Base-by-base conservation (phyloP, 1,284 basidiomycete species). In the Waitea zeae region DNA sequence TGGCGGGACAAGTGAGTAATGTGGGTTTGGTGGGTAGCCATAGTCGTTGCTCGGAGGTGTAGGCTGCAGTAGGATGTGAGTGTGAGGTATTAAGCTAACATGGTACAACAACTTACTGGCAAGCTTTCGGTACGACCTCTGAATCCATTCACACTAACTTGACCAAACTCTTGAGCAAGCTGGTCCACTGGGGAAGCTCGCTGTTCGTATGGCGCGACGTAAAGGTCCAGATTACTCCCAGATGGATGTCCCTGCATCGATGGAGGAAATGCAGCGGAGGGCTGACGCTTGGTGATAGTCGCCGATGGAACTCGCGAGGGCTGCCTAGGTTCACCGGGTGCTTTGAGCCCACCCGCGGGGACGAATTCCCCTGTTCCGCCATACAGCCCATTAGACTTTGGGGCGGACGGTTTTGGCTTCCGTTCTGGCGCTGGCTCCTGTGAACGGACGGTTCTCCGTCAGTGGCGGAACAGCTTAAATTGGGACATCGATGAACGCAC, bases 371-470 rank as follows among this genome's bases (percentile, higher is more conserved):
- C 82, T 15, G 76, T 73, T 0, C 82, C 82, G 18, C 70, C 77
- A 44, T 84, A 86, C 37, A 75, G 68, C 35, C 62, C 70, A 42
- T 65, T 67, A 28, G 51, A 53, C 39, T 30, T 30, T 26, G 22
- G 22, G 7, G 61, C 63, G 4, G 62, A 51, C 19, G 59, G 50
- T 47, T 68, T 75, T 13, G 62, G 52, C 45, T 73, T 80, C 54
- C 77, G 82, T 46, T 70, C 69, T 14, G 81, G 82, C 3, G 73
- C 63, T 30, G 75, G 71, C 51, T 77, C 79, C 80, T 83, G 43
- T 36, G 22, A n/a, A n/a, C n/a, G n/a, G n/a, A n/a, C n/a, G n/a
- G n/a, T n/a, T n/a, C n/a, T n/a, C n/a, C n/a, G n/a, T n/a, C n/a
- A n/a, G n/a, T n/a, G 32, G 15, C 31, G 20, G 32, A 28, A 11